Base-by-base conservation (phyloP, 306 rosid species). In the Cicer cuneatum region DNA sequence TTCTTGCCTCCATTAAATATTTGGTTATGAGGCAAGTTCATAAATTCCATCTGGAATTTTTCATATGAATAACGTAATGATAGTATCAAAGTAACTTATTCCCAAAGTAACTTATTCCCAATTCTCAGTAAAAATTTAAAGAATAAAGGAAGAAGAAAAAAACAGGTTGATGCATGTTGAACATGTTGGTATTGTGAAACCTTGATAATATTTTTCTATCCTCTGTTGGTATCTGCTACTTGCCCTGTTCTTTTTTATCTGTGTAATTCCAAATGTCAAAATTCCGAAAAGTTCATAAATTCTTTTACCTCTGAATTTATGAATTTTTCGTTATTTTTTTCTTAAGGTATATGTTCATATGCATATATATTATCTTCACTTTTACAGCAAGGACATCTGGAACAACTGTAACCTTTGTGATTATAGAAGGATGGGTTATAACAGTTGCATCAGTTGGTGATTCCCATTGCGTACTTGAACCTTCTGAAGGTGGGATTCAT, bases 361-460 rank as follows among this genome's bases (percentile, higher is more conserved):
- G 35, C 67, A 74, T 72, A 18, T 59, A 5, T 59, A 7, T 62
- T 79, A 33, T 74, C 68, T 63, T 57, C 57, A 41, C 71, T 53
- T 73, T 45, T 43, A 49, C 92, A 93, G 97, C 83, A 68, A 87
- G 86, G 85, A 86, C 82, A 78, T 95, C 99, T 1, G 99, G 99
- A 85, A 95, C 99, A 64, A 95, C 98, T 7, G 98, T 86, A 72
- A 95, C 99, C 72, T 92, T 95, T 80, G 91, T 89, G 81, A 90
- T 95, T 82, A 85, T 95, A 74, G 99, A 92, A 82, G 99, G 99
- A 80, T 95, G 98, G 99, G 86, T 92, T 73, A 66, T 95, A 71
- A 89, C 99, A 41, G 99, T 92, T 83, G 99, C 99, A 53, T 95
- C 99, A 64, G 99, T 95, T 77, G 99, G 99, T 8, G 99, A 95